Percentiles rank a stretch among this genome's conserved stretches.
phyloP scores from a whole-genome alignment of 2,329 filamentous ascomycete genomes.

The Pyricularia grisea region DNA sequence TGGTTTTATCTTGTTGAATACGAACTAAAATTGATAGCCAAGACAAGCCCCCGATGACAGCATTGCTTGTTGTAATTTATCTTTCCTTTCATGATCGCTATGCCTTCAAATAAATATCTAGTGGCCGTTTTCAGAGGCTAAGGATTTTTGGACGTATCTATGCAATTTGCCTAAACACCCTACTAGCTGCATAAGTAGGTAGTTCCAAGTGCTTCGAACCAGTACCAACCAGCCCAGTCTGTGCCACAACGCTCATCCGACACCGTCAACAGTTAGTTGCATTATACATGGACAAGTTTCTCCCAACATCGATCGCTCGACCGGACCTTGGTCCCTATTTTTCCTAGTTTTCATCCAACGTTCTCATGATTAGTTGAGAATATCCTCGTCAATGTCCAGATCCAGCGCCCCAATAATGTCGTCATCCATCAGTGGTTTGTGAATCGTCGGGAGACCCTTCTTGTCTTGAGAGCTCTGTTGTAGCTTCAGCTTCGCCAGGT shows the following conservation, averaged over 20 bases:
- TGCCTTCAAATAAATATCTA: neutral
- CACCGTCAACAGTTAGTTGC: neutral
- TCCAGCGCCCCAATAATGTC: conserved; percentile 87
- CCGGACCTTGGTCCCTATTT: neutral
- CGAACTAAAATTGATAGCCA: too few species aligned
- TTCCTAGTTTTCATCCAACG: neutral
- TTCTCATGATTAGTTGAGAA: conserved; percentile 23
- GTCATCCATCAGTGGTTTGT: conserved; percentile 77
- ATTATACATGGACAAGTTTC: neutral
- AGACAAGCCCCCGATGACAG: too few species aligned
- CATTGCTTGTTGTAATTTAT: too few species aligned
- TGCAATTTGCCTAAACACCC: neutral
- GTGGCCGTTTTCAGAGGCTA: neutral
- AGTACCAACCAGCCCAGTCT: neutral
- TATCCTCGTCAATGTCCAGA: conserved; percentile 85
- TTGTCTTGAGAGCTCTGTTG: conserved; percentile 38
- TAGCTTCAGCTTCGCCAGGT: conserved; percentile 45
- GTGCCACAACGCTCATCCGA: neutral
- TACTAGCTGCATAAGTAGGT: neutral
- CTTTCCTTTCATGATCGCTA: neutral
- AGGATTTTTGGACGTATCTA: neutral
- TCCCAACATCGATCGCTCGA: neutral
- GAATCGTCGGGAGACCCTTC: conserved; percentile 57
- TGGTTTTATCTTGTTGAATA: too few species aligned
- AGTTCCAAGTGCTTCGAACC: neutral